Base-by-base conservation (phyloP, 805 yeast genomes). In the Kazachstania viticola region DNA sequence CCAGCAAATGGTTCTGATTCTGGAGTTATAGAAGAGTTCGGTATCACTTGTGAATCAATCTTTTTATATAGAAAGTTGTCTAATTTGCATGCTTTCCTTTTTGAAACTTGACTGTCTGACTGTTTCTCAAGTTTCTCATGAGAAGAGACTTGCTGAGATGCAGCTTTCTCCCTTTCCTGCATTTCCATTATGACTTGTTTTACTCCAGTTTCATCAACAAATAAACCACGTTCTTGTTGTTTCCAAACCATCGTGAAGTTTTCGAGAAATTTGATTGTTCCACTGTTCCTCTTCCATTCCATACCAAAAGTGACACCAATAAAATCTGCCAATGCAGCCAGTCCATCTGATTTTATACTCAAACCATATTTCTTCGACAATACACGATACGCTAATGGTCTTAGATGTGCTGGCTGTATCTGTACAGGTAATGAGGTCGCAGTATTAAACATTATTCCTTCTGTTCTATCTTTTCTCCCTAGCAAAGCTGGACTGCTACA, bases 311-410 rank as follows among this genome's bases (percentile, higher is more conserved):
- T 67, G 26, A 64, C 65, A 2, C 96, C 91, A 17, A 91, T 64
- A 32, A 73, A 69, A n/a, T 73, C 75, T 1, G 95, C 81, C 21
- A 91, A 59, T 1, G 69, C 68, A 27, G 65, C 69, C 12, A 91
- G 61, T 0, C 95, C 97, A 40, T 80, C 77, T 0, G 95, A 76
- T 47, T 88, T 84, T 40, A 91, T 71, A 53, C 85, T 85, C 18
- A 91, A 67, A 0, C 96, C 95, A 51, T 84, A 88, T 50, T 88
- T 91, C 56, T 85, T 88, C 4, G 97, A 82, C 7, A 91, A 56
- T 2, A 88, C 71, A 25, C 98, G 64, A 54, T 87, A 91, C 0
- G 96, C 96, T 30, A 88, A 60, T 1, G 98, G 98, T 28, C 98
- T 69, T 27, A 91, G 61, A 47, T 81, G 81, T 0, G 88, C 72